Evolutionary conservation across 345 rosid species (phyloP).

Genomic region (Salix viminalis): DNA sequence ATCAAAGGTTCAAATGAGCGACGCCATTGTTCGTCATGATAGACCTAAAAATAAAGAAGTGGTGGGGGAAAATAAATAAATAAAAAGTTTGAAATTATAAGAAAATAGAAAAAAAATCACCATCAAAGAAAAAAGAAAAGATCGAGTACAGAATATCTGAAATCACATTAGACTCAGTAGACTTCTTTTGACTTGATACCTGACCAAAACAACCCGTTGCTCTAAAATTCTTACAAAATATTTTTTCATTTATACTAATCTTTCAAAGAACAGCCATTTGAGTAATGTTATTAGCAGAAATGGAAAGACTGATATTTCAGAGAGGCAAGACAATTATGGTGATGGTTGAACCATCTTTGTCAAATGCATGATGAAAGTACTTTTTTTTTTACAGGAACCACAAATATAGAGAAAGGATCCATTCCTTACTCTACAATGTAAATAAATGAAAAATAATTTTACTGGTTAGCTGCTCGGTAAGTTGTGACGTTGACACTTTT

Average conservation of each 20-base stretch:
- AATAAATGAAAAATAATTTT: not conserved
- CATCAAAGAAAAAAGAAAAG: not conserved
- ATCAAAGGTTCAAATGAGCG: not conserved
- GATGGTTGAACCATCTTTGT: conserved; percentile 7
- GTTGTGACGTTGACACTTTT: not conserved
- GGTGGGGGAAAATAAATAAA: not conserved
- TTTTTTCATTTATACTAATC: not conserved
- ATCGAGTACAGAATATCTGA: not conserved
- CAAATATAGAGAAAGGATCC: not conserved
- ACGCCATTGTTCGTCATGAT: not conserved
- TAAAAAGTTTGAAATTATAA: not conserved
- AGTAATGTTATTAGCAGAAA: not conserved
- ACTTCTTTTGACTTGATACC: not conserved
- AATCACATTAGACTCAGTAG: not conserved
- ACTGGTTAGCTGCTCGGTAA: not conserved
- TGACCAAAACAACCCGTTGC: not conserved
- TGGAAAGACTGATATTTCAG: not conserved
- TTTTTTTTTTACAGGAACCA: not conserved
- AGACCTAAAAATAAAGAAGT: not conserved
- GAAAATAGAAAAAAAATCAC: not conserved
- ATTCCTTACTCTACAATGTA: not conserved
- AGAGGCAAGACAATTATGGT: not conserved
- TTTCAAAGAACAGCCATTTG: not conserved
- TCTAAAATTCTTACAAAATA: not conserved
- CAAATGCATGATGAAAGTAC: not conserved